Evolutionary conservation across 441 rosid species (phyloP), one percentile per base, ranked within the genome.

Genomic region (Mallotus repandus): DNA sequence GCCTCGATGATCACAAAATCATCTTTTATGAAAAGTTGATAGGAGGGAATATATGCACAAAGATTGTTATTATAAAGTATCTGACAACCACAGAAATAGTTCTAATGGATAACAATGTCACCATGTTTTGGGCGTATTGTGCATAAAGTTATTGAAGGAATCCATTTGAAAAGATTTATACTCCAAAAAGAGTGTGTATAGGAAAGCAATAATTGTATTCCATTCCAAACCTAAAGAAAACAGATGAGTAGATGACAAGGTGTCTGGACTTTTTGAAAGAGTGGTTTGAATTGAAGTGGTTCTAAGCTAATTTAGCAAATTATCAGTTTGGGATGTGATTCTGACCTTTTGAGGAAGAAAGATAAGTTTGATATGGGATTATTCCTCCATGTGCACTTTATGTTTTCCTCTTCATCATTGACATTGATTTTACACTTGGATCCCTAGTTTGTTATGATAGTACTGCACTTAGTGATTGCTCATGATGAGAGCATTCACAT

Each of bases 11-110:
- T 74, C 76, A 68, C 81, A 77, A 84, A 84, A 74, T 81, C 78
- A 53, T 73, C 74, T 86, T 86, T 87, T 78, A 70, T 73, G 78
- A 75, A 86, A 89, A 81, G 79, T 80, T 41, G 71, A 63, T 68
- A 68, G 68, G 73, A 77, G 76, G 81, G 89, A 88, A 89, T 89
- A 88, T 88, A 86, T 89, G 87, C 93, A 74, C 74, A 32, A 77
- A 75, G 77, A 84, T 81, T 74, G 73, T 73, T 79, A 68, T 71
- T 81, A 86, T 79, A 86, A 86, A 85, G 87, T 55, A 64, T 76
- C 80, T 73, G 80, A 81, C 83, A 80, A 15, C 81, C 76, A 75
- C 63, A 53, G 79, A 78, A 68, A 69, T 85, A 80, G 81, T 80
- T 86, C 74, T 84, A 66, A 70, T 63, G 76, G 77, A 81, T 69